Percentiles rank a stretch among this genome's conserved stretches.
Conservation (phyloP, 2,329 filamentous ascomycete species). For the Tolypocladium cylindrosporum region DNA sequence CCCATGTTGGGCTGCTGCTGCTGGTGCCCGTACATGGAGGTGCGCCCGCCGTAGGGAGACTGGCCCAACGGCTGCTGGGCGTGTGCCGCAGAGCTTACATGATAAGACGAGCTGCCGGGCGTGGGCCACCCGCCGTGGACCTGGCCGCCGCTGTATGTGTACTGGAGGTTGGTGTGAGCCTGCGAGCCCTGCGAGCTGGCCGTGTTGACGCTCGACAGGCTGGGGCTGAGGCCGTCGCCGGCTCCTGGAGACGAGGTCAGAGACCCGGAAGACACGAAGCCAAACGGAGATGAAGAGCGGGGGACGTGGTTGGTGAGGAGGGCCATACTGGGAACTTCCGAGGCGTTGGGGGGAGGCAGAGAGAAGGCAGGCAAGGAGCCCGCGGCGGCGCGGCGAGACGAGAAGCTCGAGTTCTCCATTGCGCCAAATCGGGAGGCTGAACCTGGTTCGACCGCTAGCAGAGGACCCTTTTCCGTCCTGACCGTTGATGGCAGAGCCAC, state of each 20-base stretch:
- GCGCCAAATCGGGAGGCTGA: background rate
- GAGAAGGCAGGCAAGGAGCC: constrained; percentile 23
- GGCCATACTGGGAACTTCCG: constrained; percentile 26
- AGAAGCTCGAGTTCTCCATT: constrained; percentile 23
- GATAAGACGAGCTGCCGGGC: constrained; percentile 37
- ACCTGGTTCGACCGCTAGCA: background rate
- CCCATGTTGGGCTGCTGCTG: constrained; percentile 41
- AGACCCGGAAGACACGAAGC: constrained; percentile 17
- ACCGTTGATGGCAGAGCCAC: background rate
- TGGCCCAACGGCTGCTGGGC: constrained; percentile 16
- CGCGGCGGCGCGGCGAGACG: constrained; percentile 22
- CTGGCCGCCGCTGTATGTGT: constrained; percentile 38
- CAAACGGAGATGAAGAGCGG: constrained; percentile 15
- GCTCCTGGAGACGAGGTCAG: constrained; percentile 34
- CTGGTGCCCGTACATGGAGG: constrained; percentile 35
- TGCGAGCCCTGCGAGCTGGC: constrained; percentile 49
- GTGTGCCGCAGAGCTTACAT: constrained; percentile 36
- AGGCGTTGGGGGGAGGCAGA: constrained; percentile 21
- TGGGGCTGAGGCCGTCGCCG: constrained; percentile 52
- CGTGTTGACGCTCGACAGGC: constrained; percentile 51
- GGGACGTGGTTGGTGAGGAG: constrained; percentile 11
- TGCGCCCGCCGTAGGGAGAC: constrained; percentile 16
- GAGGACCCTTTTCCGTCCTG: background rate
- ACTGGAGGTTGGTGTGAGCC: constrained; percentile 34
- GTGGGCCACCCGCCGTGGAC: constrained; percentile 51